phyloP scores from a whole-genome alignment of 306 rosid genomes.

The Castanea crenata region DNA sequence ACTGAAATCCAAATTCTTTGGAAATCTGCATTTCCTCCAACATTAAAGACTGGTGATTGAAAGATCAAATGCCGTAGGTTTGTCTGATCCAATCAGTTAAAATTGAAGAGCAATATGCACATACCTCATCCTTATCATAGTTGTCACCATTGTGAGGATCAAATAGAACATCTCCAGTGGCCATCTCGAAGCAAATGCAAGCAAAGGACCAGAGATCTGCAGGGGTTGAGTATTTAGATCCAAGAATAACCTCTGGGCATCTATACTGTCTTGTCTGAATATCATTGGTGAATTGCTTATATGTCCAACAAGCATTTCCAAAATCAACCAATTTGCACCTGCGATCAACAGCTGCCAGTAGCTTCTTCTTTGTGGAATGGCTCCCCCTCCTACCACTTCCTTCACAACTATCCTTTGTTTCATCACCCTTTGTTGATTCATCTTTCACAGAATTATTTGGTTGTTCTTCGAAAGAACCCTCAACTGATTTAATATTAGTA shows the following conservation, averaged over 20 bases:
- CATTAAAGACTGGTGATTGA: neutral
- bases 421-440: conserved; percentile 54
- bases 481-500: conserved; percentile 41
- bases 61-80: neutral
- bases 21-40: no score
- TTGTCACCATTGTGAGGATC: conserved; percentile 96
- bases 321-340: conserved; percentile 95
- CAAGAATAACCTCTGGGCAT: conserved; percentile 95
- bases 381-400: conserved; percentile 59
- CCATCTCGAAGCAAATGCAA: conserved; percentile 96
- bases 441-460: conserved; percentile 47
- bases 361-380: conserved; percentile 66
- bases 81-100: no score
- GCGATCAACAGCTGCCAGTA: conserved; percentile 65
- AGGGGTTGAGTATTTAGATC: conserved; percentile 85
- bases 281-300: conserved; percentile 90
- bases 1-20: no score
- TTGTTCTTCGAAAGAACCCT: conserved; percentile 40
- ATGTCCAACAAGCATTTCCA: conserved; percentile 99
- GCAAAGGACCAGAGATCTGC: conserved; percentile 99
- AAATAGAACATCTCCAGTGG: conserved; percentile 93
- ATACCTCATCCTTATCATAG: conserved; percentile 95
- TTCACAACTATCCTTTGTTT: conserved; percentile 32
- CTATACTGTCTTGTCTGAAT: conserved; percentile 96
- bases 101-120: conserved; percentile 2